Evolutionary conservation across 2,329 filamentous ascomycete species (phyloP), one percentile per base, ranked within the genome.

Genomic region (Aspergillus pseudoviridinutans): DNA sequence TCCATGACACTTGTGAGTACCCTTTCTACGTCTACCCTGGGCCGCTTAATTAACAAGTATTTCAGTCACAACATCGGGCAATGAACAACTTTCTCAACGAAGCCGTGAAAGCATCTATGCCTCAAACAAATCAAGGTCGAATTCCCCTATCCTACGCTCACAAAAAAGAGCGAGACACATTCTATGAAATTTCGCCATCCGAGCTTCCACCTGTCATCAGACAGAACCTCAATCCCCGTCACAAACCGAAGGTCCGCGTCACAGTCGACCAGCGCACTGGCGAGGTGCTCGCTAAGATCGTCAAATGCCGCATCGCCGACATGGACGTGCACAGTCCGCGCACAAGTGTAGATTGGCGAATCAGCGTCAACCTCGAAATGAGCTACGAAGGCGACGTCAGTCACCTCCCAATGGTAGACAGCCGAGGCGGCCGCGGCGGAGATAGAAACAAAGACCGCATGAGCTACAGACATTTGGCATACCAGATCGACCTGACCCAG

Each of bases 301-400:
- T 99, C 74, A 99, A 99, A 78, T 86, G 87, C 27, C 86, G 92
- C n/a, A 82, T 97, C 14, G 87, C 85, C 27, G 92, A 99, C 71
- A 78, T 97, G n/a, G 89, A 96, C 66, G 83, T 99, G 20, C 88
- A 89, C 74, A 89, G 91, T 65, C 93, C 94, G 0, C 79, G 80
- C 51, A 84, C 83, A 8, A 84, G 85, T 3, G 90, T 97, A 68
- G 94, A 99, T 75, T 96, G 92, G 76, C 90, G 94, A 10, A 87
- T 99, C 64, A 96, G 91, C 67, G 87, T 99, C 69, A 97, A 96
- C 70, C 83, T 99, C 2, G 95, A 99, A 84, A 92, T 95, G 84
- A 84, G 88, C 54, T 96, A 87, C 79, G 83, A 91, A 3, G 91
- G 92, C 25, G 80, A 85, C 1, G 68, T 89, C 0, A 80, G 86